Base-by-base conservation (phyloP, 1,284 basidiomycete genomes). In the Exobasidium rhododendri region DNA sequence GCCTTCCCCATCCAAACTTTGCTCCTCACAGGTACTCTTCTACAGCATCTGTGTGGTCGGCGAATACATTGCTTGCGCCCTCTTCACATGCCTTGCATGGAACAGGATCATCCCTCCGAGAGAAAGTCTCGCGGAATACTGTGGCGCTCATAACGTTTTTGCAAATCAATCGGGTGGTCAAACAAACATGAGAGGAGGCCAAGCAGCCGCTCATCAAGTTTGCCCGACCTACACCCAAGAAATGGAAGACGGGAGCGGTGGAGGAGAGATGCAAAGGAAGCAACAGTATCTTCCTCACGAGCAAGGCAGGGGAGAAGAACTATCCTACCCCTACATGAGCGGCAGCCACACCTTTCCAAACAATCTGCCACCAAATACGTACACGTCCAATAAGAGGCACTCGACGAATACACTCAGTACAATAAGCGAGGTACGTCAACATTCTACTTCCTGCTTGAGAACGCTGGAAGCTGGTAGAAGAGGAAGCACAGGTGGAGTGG, bases 1-100 rank as follows among this genome's bases (percentile, higher is more conserved):
- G 11, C 40, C n/a, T 11, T 43, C 40, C 40, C 40, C 40, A 11
- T 43, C 40, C n/a, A n/a, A n/a, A n/a, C n/a, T n/a, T n/a, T 43
- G 40, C 40, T 17, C 20, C 24, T 17, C 26, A 6, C 47, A 50
- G 47, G 28, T 50, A 24, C 30, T 55, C n/a, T 55, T 55, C 17
- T 55, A 44, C 22, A 14, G 52, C 28, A 31, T 55, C 4, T 55
- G 52, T 26, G n/a, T 26, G 22, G 22, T 31, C 3, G 52, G 52
- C 2, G 52, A 55, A 17, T 55, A 40, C 35, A 55, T 55, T 31
- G 52, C 52, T 44, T 55, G 52, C 17, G 14, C 30, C 14, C 28
- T 55, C 29, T 55, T 55, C 13, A 31, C 20, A 2, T 6, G 5
- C 28, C 22, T 55, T 14, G 20, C 52, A 3, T 55, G 52, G 52